phyloP scores from a whole-genome alignment of 1,139 yeast genomes.

The Meyerozyma guilliermondii region DNA sequence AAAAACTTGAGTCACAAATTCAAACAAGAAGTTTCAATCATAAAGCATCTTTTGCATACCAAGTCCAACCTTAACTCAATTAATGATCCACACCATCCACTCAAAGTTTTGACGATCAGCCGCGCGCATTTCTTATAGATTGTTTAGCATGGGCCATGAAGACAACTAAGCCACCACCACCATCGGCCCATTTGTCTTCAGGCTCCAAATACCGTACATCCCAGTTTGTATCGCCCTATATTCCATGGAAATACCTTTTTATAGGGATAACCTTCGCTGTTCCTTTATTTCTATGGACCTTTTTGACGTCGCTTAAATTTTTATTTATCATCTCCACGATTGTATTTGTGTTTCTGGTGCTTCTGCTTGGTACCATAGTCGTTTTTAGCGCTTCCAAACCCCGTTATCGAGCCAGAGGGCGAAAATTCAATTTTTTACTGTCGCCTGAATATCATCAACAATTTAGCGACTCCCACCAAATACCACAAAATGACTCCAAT shows the following conservation, averaged over 20 bases:
- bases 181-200: background rate
- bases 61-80: too few species aligned
- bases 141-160: constrained; percentile 1
- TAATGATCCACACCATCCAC: background rate
- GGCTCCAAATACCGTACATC: background rate
- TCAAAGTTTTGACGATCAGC: background rate
- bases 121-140: background rate
- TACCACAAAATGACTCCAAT: background rate
- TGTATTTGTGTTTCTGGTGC: background rate
- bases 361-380: background rate
- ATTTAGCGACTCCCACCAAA: background rate
- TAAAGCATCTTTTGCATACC: too few species aligned
- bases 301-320: background rate
- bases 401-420: background rate
- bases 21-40: background rate
- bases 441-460: background rate
- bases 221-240: background rate
- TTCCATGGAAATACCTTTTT: background rate
- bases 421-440: background rate
- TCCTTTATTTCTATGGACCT: background rate
- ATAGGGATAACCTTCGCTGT: background rate
- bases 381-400: background rate
- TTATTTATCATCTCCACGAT: background rate
- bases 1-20: background rate
- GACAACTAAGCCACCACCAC: background rate